Evolutionary conservation across 495 filamentous ascomycete species (phyloP).

Genomic region (Glonium stellatum): DNA sequence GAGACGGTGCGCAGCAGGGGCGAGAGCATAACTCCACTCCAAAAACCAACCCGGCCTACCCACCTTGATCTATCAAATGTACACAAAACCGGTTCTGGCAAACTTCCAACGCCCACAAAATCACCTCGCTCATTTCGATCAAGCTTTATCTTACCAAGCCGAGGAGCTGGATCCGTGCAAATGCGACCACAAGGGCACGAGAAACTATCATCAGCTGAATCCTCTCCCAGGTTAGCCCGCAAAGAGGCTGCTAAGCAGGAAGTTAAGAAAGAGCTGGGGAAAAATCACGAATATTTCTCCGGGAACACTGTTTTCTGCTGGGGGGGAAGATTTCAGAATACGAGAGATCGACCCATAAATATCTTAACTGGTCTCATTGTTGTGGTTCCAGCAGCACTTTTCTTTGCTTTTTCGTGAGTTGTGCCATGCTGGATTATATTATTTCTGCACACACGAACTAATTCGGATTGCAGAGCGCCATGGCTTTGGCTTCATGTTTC

Average conservation of each 20-base stretch:
- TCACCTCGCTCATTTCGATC: slow-evolving; percentile 69
- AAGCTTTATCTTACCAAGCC: slow-evolving; percentile 55
- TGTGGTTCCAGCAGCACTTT: slow-evolving; percentile 67
- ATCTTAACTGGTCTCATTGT: slow-evolving; percentile 76
- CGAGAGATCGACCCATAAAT: slow-evolving; percentile 83
- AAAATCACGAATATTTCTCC: slow-evolving; percentile 83
- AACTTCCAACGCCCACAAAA: slow-evolving; percentile 51
- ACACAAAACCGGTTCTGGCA: slow-evolving; percentile 41
- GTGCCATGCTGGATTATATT: slow-evolving; percentile 3
- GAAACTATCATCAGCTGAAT: slow-evolving; percentile 66
- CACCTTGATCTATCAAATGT: slow-evolving; percentile 27
- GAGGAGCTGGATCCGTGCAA: slow-evolving; percentile 28
- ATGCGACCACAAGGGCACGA: slow-evolving; percentile 57
- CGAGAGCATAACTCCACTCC: slow-evolving; percentile 69
- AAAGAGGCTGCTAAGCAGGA: slow-evolving; percentile 37
- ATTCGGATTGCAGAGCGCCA: slow-evolving; percentile 49
- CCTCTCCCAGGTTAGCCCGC: slow-evolving; percentile 55
- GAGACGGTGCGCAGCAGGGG: slow-evolving; percentile 58
- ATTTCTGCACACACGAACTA: slow-evolving; percentile 15
- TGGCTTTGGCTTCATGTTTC: slow-evolving; percentile 89
- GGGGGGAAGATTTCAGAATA: slow-evolving; percentile 80
- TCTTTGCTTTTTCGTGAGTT: slow-evolving; percentile 73
- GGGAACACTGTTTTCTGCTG: slow-evolving; percentile 88
- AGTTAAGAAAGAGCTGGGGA: slow-evolving; percentile 46
- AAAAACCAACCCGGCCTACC: slow-evolving; percentile 41